Base-by-base conservation (phyloP, 208 protist species). In the Acanthamoeba pearcei region DNA sequence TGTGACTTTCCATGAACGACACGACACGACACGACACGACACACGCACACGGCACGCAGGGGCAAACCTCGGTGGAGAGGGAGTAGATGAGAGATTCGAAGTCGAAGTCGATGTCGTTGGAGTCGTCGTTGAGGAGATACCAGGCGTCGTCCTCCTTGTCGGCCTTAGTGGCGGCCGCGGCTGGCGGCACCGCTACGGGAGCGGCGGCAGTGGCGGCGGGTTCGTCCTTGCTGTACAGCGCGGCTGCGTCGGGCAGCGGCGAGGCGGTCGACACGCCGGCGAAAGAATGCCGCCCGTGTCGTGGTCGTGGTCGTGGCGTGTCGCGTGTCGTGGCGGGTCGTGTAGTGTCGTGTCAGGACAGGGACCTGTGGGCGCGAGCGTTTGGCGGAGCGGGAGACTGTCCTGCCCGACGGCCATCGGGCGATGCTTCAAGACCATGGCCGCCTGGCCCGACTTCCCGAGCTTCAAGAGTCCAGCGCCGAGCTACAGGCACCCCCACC, bases 31-130 rank as follows among this genome's bases (percentile, higher is more conserved):
- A 38, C 38, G 38, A 19, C 53, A 57, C 53, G 53, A 57, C 51
- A 55, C 5, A 12, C 51, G 51, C 51, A 55, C 51, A 12, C 5
- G 8, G 5, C 29, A 74, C n/a, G 66, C 66, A 74, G 15, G 1
- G 22, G 22, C 66, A 1, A 38, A 74, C 66, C 66, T 78, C 70
- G 27, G 70, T 78, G 29, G 70, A 78, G 70, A 78, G 70, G 6
- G 70, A 78, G 15, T 32, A 32, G 29, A 78, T 78, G 15, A 78
- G 70, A 46, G 70, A 78, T n/a, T 78, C 70, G 22, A 78, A 78
- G 29, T 78, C 70, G 70, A 78, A 49, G 70, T 78, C 70, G 70
- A 78, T 78, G 70, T 78, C 70, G 38, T 78, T 78, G 27, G 70
- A 49, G 38, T 78, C 70, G 38, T 78, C 70, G 70, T 78, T 78